Conservation (phyloP, 192 early-diverging fungal genomes). For the Coemansia sp. region DNA sequence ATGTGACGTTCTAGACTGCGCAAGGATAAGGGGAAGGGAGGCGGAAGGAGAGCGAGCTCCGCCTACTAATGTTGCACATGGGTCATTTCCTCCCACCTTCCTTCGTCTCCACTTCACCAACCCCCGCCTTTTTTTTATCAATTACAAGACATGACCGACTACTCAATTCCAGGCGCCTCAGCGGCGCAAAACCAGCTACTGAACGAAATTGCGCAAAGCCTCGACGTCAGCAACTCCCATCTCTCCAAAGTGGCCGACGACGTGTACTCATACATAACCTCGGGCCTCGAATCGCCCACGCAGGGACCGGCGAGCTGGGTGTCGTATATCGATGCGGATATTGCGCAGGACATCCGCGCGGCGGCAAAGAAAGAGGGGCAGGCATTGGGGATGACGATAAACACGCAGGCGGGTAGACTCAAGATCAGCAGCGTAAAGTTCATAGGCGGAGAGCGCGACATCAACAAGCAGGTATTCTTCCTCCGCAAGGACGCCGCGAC, state of each 20-base stretch:
- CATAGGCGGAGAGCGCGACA: conserved; percentile 7
- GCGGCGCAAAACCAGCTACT: conserved; percentile 36
- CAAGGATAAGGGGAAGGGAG: neutral
- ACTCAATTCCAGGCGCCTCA: conserved; percentile 20
- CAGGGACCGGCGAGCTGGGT: conserved; percentile 24
- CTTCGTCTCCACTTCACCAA: neutral
- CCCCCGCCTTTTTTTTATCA: neutral
- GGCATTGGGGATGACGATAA: conserved; percentile 33
- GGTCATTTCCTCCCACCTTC: neutral
- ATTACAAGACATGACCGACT: conserved; percentile 2
- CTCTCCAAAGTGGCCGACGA: conserved; percentile 21
- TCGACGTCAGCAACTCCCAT: conserved; percentile 14
- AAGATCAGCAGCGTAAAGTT: conserved; percentile 42
- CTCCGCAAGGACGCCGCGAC: conserved; percentile 2
- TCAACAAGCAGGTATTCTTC: conserved; percentile 47
- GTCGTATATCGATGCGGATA: conserved; percentile 21
- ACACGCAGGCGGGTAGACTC: conserved; percentile 21
- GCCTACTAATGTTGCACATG: neutral
- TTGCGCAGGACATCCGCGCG: conserved; percentile 18
- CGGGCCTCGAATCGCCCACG: conserved; percentile 10
- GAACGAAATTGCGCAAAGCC: conserved; percentile 18
- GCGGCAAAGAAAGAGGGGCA: neutral
- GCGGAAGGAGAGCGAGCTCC: neutral
- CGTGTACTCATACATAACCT: conserved; percentile 14
- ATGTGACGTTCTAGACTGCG: neutral